Base-by-base conservation (phyloP, 257 asterid species). In the Leptodermis oblonga region DNA sequence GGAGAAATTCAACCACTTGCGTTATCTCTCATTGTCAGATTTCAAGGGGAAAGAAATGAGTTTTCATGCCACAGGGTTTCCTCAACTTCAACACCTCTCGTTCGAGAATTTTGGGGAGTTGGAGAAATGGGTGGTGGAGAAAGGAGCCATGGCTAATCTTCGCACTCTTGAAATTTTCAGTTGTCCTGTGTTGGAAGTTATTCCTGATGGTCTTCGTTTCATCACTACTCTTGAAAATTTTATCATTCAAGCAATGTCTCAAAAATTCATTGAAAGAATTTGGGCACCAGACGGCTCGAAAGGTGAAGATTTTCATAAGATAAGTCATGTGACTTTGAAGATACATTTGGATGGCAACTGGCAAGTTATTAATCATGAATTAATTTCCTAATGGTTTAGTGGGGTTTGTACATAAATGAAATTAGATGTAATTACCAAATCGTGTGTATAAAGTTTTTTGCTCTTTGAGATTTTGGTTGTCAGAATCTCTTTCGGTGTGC, bases 131-230 rank as follows among this genome's bases (percentile, higher is more conserved):
- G 25, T 3, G 18, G 67, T 77, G 25, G 53, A 73, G 3, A 48
- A 73, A n/a, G 77, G 70, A 53, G 77, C 78, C 45, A 60, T 77
- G 81, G 69, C 30, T 25, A 53, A 62, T 37, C n/a, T 77, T 36
- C 60, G 34, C 54, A 14, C 1, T 22, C 20, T 77, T 46, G 10
- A 0, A 4, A 69, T 78, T n/a, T n/a, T 4, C 2, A 4, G 26
- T 8, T 78, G 78, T 31, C 8, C 4, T 0, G 56, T 46, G 13
- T 0, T 78, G 58, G 5, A 58, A 28, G 67, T 12, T 65, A 53
- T 76, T 53, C 76, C 76, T 0, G 37, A 48, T 58, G 76, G 71
- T 26, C 52, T 73, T 43, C 43, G 12, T 31, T 49, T 30, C 20
- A 14, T 73, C 12, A 13, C 39, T 33, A 15, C 51, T 15, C 36